Evolutionary conservation across 2,329 filamentous ascomycete genomes (phyloP).

Genomic region (Alternaria dauci): DNA sequence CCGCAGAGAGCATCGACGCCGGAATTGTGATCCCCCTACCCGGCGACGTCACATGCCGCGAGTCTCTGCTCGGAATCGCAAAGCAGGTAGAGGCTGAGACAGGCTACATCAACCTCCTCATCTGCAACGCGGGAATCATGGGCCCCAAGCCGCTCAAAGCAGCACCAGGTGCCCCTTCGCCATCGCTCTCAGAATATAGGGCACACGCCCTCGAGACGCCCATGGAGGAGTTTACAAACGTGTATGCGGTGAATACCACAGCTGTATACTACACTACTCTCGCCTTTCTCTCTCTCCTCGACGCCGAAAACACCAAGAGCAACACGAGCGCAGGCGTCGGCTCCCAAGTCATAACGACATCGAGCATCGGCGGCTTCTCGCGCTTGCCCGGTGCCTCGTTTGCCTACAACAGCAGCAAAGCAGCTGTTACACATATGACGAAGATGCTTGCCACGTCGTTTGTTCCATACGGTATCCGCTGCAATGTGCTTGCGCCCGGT

Average conservation of each 20-base stretch:
- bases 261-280: constrained; percentile 53
- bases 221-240: constrained; percentile 41
- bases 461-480: constrained; percentile 55
- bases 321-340: constrained; percentile 20
- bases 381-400: constrained; percentile 15
- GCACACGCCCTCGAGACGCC: constrained; percentile 29
- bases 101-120: constrained; percentile 32
- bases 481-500: constrained; percentile 61
- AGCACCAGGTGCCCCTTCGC: constrained; percentile 12
- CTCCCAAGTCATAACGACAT: constrained; percentile 34
- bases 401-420: constrained; percentile 52
- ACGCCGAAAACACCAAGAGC: constrained; percentile 48
- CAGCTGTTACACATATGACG: constrained; percentile 58
- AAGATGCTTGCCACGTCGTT: constrained; percentile 59
- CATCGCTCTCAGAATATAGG: constrained; percentile 27
- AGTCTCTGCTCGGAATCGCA: constrained; percentile 22
- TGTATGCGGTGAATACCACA: constrained; percentile 53
- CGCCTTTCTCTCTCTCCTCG: constrained; percentile 54
- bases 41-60: constrained; percentile 31
- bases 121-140: constrained; percentile 35
- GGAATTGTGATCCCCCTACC: constrained; percentile 25
- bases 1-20: constrained; percentile 21
- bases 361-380: constrained; percentile 17
- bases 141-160: constrained; percentile 25
- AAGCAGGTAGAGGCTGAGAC: constrained; percentile 17